Evolutionary conservation across 371 early-diverging fungal species (phyloP).

Genomic region (Apophysomyces ossiformis): DNA sequence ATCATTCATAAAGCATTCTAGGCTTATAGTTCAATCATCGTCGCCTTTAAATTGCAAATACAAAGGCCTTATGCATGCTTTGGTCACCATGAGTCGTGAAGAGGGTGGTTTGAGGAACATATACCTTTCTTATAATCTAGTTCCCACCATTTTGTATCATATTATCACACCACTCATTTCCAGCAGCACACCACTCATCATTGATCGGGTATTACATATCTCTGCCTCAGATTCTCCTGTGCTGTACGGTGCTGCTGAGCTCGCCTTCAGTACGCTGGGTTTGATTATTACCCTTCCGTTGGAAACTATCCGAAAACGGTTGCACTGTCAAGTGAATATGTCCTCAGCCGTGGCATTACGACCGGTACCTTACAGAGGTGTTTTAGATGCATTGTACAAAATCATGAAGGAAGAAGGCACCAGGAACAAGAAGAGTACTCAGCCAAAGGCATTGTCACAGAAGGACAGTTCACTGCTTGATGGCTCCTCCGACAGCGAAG

Average conservation of each 20-base stretch:
- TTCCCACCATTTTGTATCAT: conserved; percentile 81
- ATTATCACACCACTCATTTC: conserved; percentile 74
- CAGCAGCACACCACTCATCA: conserved; percentile 67
- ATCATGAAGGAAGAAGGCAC: conserved; percentile 91
- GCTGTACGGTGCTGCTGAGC: conserved; percentile 65
- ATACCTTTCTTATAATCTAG: conserved; percentile 70
- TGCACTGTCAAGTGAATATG: conserved; percentile 74
- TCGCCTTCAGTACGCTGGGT: conserved; percentile 67
- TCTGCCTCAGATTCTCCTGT: conserved; percentile 70
- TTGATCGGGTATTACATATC: conserved; percentile 69
- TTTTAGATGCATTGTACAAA: conserved; percentile 79
- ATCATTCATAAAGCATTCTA: conserved; percentile 10
- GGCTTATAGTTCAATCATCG: conserved; percentile 75
- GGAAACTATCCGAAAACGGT: conserved; percentile 84
- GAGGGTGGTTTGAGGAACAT: conserved; percentile 79
- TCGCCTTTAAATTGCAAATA: conserved; percentile 76
- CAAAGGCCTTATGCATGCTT: conserved; percentile 68
- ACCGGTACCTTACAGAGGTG: conserved; percentile 84
- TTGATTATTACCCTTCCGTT: conserved; percentile 81
- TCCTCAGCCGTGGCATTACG: conserved; percentile 65
- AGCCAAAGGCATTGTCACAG: conserved; percentile 15
- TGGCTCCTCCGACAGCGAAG: conserved; percentile 24
- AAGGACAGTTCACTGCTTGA: conserved; percentile 3
- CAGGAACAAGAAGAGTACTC: conserved; percentile 18
- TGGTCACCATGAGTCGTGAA: conserved; percentile 70